A percentile compares a stretch with the other conserved stretches of the same genome.
Conservation (phyloP, 805 yeast genomes). For the Starmerella apicola region DNA sequence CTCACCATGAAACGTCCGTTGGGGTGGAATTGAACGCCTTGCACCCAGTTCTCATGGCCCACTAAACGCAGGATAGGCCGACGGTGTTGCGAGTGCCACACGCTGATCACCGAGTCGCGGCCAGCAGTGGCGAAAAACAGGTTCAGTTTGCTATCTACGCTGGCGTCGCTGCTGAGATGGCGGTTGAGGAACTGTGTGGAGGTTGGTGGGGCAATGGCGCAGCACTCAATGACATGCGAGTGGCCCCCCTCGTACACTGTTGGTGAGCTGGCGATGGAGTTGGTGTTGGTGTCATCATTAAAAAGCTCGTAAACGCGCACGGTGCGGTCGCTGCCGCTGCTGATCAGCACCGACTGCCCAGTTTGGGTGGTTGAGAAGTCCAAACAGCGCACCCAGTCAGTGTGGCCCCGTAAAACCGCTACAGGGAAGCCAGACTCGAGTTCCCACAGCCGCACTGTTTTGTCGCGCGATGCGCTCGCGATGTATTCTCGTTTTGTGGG, state of each 20-base stretch:
- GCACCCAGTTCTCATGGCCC: conserved; percentile 85
- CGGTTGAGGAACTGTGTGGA: conserved; percentile 40
- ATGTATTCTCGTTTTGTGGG: conserved; percentile 36
- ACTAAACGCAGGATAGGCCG: conserved; percentile 41
- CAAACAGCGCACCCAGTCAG: conserved; percentile 75
- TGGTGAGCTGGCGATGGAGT: no score
- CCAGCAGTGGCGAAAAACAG: conserved; percentile 53
- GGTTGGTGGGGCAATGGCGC: conserved; percentile 47
- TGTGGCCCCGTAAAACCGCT: conserved; percentile 60
- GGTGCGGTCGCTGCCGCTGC: conserved; percentile 17
- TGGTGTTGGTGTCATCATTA: background rate
- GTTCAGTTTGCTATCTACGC: conserved; percentile 23
- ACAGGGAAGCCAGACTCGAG: conserved; percentile 52
- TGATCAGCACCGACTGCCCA: conserved; percentile 7
- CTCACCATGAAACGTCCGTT: conserved; percentile 57
- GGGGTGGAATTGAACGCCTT: conserved; percentile 58
- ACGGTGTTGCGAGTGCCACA: conserved; percentile 61
- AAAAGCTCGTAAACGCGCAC: conserved; percentile 9
- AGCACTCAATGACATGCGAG: conserved; percentile 69
- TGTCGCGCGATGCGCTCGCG: conserved; percentile 71
- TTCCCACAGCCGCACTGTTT: conserved; percentile 75
- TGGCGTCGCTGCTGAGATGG: conserved; percentile 13
- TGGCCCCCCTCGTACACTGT: conserved; percentile 61
- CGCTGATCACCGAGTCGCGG: conserved; percentile 57
- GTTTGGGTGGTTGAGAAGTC: conserved; percentile 26